These are phyloP conservation scores for Catunica adiposa DNA, from an alignment of 2,329 filamentous ascomycete species.

Conservation along the genomic window DNA sequence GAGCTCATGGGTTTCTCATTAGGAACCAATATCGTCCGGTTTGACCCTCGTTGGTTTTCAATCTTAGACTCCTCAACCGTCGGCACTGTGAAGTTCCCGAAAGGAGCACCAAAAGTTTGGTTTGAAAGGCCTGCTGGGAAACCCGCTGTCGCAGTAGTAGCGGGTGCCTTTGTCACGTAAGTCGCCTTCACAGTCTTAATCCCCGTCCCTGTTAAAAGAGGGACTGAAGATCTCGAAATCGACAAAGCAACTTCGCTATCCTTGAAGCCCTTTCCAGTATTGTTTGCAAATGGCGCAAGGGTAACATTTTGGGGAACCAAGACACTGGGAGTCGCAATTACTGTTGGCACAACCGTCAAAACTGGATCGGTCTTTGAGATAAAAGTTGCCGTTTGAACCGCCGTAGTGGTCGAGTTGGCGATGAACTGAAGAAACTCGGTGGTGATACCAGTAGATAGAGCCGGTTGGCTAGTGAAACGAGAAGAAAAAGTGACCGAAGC, in stretches of 20 bases:
- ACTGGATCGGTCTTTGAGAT: neutral
- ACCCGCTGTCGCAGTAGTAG: too few relatives aligned
- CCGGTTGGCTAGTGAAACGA: neutral
- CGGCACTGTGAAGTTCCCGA: neutral
- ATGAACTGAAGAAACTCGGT: neutral
- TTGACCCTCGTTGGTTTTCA: neutral
- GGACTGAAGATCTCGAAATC: too few relatives aligned
- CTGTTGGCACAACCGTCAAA: neutral
- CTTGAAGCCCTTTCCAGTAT: too few relatives aligned
- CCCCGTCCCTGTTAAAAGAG: too few relatives aligned
- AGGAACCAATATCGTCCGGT: too few relatives aligned
- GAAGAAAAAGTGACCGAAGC: neutral
- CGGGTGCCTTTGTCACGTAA: too few relatives aligned
- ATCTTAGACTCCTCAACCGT: neutral
- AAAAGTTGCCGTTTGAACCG: neutral
- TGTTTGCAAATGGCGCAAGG: too few relatives aligned
- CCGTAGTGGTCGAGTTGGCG: neutral
- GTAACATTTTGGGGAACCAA: neutral
- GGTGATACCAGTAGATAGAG: neutral
- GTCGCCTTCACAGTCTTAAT: too few relatives aligned
- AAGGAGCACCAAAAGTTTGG: neutral
- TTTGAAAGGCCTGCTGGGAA: too few relatives aligned
- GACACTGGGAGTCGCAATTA: neutral
- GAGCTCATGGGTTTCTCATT: too few relatives aligned
- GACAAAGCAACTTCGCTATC: too few relatives aligned